These are phyloP conservation scores for Polyporus tsugae DNA, from an alignment of 1,284 basidiomycete species.

Conservation along the genomic window DNA sequence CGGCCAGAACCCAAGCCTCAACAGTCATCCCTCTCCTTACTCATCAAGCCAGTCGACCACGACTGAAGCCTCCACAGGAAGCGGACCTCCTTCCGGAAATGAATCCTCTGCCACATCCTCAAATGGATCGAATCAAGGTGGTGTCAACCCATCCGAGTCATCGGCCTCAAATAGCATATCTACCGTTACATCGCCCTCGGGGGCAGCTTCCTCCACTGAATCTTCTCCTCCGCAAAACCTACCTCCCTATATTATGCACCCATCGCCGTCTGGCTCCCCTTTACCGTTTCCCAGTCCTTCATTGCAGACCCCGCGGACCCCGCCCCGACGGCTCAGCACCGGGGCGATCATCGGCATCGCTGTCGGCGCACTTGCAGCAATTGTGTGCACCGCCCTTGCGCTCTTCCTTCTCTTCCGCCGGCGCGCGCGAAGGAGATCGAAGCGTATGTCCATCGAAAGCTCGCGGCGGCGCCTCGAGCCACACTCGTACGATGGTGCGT, in stretches of 20 bases:
- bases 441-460: background rate
- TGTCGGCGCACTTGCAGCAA: background rate
- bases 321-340: background rate
- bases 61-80: too few relatives aligned
- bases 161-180: background rate
- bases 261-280: too few relatives aligned
- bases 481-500: background rate
- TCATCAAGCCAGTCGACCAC: background rate
- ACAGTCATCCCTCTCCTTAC: too few relatives aligned
- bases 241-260: too few relatives aligned
- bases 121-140: background rate
- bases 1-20: background rate
- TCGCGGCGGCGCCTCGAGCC: background rate
- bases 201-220: background rate
- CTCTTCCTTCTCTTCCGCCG: background rate
- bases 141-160: background rate
- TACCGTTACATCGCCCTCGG: too few relatives aligned
- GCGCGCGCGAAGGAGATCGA: background rate
- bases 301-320: background rate
- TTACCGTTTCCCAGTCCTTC: background rate
- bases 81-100: too few relatives aligned
- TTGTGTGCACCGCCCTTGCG: too few relatives aligned
- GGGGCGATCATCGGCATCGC: background rate
- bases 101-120: too few relatives aligned
- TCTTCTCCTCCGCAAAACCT: background rate